Base-by-base conservation (phyloP, 805 yeast species). In the Kazachstania viticola region DNA sequence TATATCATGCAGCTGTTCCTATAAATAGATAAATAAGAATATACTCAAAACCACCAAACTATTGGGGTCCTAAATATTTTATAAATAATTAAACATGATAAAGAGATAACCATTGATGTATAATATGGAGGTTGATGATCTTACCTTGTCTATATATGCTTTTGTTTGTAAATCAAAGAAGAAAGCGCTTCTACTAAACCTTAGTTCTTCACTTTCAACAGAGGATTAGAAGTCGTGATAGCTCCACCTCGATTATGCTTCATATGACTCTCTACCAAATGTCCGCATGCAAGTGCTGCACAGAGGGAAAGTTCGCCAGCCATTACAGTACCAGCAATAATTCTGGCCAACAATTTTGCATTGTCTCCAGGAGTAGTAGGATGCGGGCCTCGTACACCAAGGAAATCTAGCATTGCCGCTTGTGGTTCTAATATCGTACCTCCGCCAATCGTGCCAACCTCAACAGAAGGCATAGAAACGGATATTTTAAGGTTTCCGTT, bases 391-490 rank as follows among this genome's bases (percentile, higher is more conserved):
- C 81, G 75, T 29, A 91, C 94, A 24, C 97, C 96, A 40, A 91
- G 67, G 44, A 91, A 64, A 48, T 91, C 97, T 37, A 91, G 67
- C 94, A 91, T 84, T 15, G 97, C 83, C 31, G 87, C 81, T 62
- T 91, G 99, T 26, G 99, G 96, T 52, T 82, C 97, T 49, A 91
- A 71, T 41, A 91, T 82, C 3, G 99, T 91, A 54, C 99, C 99
- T 42, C 99, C 99, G 36, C 98, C 98, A 58, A 91, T 85, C 2
- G 99, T 91, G 42, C 99, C 99, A 28, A 91, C 98, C 62, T 91
- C 99, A 46, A 91, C 84, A 18, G 93, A 83, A 19, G 99, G 99
- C 99, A 91, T 91, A 4, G 97, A 83, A n/a, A 91, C 98, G 2
- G 95, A 82, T 25, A 91, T 79, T 45, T 74, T 79, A 51, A 91